Conservation (phyloP, 345 rosid species). For the Sonneratia alba region DNA sequence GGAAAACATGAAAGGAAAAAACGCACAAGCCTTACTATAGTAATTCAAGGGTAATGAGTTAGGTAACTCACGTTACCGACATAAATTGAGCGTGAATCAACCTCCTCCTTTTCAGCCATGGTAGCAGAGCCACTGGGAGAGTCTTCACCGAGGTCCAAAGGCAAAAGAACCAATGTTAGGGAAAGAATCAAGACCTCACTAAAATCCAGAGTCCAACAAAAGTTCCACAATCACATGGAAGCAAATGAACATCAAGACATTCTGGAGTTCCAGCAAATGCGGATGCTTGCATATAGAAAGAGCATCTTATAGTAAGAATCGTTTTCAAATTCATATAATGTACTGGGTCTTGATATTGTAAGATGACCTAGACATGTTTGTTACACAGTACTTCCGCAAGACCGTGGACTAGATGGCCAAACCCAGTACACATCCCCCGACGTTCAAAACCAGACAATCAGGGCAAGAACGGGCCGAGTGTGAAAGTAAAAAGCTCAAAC, state of each 20-base stretch:
- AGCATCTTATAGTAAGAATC: neutral
- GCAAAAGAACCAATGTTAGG: conserved; percentile 7
- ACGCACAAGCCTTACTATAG: neutral
- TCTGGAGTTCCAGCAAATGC: neutral
- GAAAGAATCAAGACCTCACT: neutral
- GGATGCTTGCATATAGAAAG: neutral
- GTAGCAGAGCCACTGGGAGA: conserved; percentile 55
- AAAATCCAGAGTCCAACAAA: neutral
- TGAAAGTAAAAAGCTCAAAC: neutral
- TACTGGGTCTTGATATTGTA: too few species aligned
- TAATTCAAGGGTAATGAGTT: neutral
- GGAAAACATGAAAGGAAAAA: neutral
- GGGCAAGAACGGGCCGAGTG: neutral
- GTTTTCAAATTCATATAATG: neutral
- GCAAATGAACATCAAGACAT: neutral
- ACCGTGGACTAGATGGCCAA: neutral
- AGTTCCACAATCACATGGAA: too few species aligned
- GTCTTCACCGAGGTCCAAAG: conserved; percentile 30
- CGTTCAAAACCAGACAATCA: neutral
- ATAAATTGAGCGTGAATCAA: conserved; percentile 86
- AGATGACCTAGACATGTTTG: neutral
- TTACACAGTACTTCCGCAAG: neutral
- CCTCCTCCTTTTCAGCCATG: conserved; percentile 94
- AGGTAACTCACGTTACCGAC: conserved; percentile 87
- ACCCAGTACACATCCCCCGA: neutral